Percentiles rank a stretch among this genome's conserved stretches.
These are phyloP conservation scores for Athelia psychrophila DNA, from an alignment of 1,284 basidiomycete genomes.

Conservation along the genomic window DNA sequence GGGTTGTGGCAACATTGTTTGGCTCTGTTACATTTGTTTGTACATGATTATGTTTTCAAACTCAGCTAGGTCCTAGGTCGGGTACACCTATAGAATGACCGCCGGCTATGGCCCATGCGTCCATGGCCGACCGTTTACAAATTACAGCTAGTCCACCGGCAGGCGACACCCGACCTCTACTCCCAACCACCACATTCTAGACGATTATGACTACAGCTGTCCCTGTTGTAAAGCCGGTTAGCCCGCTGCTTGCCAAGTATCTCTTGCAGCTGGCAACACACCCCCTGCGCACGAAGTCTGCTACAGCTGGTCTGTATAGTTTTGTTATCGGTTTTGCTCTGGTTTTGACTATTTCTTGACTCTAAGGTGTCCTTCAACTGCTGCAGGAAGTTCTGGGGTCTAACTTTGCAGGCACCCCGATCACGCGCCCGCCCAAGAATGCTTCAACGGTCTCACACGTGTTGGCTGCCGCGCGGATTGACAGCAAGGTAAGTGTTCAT, in stretches of 20 bases:
- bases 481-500: slow-evolving; percentile 63
- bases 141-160: too few species aligned
- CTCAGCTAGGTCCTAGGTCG: too few species aligned
- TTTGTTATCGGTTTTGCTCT: background rate
- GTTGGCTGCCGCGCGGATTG: slow-evolving; percentile 56
- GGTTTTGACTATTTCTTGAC: slow-evolving; percentile 2
- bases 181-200: background rate
- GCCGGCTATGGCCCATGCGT: too few species aligned
- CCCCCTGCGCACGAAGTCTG: slow-evolving; percentile 73
- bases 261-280: slow-evolving; percentile 58
- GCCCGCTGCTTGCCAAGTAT: slow-evolving; percentile 63
- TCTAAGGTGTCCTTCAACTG: slow-evolving; percentile 64
- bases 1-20: too few species aligned
- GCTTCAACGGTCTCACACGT: slow-evolving; percentile 49
- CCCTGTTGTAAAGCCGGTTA: slow-evolving; percentile 29
- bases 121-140: too few species aligned
- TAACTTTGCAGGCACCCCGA: slow-evolving; percentile 60
- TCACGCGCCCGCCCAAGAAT: slow-evolving; percentile 47
- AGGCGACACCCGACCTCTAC: too few species aligned
- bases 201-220: slow-evolving; percentile 29
- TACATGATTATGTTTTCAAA: too few species aligned
- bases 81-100: too few species aligned
- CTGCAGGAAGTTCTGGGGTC: slow-evolving; percentile 80
- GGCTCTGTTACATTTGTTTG: too few species aligned
- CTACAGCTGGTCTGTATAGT: slow-evolving; percentile 56